Base-by-base conservation (phyloP, 495 filamentous ascomycete species). In the Neurospora sp. region DNA sequence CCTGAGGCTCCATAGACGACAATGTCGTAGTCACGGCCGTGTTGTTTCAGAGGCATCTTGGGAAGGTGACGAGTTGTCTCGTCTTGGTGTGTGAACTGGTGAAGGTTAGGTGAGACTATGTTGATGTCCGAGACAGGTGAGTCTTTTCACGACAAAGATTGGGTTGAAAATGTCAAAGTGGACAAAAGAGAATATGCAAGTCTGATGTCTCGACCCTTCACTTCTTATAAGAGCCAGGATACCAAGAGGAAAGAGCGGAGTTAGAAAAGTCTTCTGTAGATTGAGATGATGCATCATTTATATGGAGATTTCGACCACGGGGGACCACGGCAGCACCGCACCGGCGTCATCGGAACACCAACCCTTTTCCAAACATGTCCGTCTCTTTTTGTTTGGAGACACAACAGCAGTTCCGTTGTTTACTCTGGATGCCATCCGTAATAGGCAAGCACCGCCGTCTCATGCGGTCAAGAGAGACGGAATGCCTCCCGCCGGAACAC, bases 1-100 rank as follows among this genome's bases (percentile, higher is more conserved):
- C 84, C 84, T 69, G 83, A 83, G 61, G 94, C 94, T 22, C 95
- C 95, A 41, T 95, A 88, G 39, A 98, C 83, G 20, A 97, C 85
- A 69, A 97, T 73, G 76, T 97, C 94, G 81, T 96, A 98, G 80
- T 91, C 85, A 71, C 89, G 89, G 77, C 80, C 46, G 70, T 86
- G 84, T 22, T 85, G 74, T 70, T 83, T 85, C 70, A 79, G 76
- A 11, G 80, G 40, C 84, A 86, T 86, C 39, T 44, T 74, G 71
- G 4, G 11, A 65, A 3, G 12, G 0, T 61, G 44, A 41, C 31
- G 27, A 16, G 65, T 6, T 53, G 27, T 27, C 27, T 4, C 22
- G 27, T 9, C 27, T 61, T 61, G 35, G 27, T 35, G 4, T 61
- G 27, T 35, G 35, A 35, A 35, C 35, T 35, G 5, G 41, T 22